Percentiles rank a stretch among this genome's conserved stretches.
Evolutionary conservation across 208 protist species (phyloP).

Genomic region (Leishmania martiniquensis): DNA sequence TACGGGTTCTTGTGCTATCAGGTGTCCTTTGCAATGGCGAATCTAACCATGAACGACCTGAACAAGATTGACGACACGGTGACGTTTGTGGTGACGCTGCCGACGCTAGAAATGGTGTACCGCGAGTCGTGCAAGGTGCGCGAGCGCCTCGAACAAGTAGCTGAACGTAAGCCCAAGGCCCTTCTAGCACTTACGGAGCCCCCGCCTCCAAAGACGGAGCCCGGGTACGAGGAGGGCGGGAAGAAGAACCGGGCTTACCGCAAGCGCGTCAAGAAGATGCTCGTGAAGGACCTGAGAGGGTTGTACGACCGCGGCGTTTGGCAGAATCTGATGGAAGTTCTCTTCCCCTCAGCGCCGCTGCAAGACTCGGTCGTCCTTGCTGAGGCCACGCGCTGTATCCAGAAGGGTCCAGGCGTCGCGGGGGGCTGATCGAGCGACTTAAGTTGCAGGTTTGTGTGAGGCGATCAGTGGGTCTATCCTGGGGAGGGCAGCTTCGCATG

Average conservation of each 20-base stretch:
- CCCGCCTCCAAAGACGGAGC: constrained; percentile 39
- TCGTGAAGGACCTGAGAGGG: constrained; percentile 57
- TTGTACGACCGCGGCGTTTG: constrained; percentile 78
- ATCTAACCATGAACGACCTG: constrained; percentile 89
- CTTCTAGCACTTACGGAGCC: constrained; percentile 50
- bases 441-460: not conserved
- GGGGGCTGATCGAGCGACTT: not conserved
- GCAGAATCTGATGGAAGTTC: constrained; percentile 78
- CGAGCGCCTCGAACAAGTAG: constrained; percentile 51
- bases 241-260: constrained; percentile 63
- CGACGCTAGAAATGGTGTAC: constrained; percentile 63
- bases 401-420: not conserved
- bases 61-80: constrained; percentile 88
- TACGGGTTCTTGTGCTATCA: constrained; percentile 85
- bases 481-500: not conserved
- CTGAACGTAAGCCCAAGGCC: constrained; percentile 50
- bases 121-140: constrained; percentile 60
- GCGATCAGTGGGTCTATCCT: not conserved
- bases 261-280: constrained; percentile 56
- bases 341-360: constrained; percentile 65
- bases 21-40: constrained; percentile 73
- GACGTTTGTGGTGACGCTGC: constrained; percentile 53
- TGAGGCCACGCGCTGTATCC: constrained; percentile 14
- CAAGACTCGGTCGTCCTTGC: constrained; percentile 20
- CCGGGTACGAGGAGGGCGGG: constrained; percentile 49